Base-by-base conservation (phyloP, 106 monocot species). In the Allium cepa region DNA sequence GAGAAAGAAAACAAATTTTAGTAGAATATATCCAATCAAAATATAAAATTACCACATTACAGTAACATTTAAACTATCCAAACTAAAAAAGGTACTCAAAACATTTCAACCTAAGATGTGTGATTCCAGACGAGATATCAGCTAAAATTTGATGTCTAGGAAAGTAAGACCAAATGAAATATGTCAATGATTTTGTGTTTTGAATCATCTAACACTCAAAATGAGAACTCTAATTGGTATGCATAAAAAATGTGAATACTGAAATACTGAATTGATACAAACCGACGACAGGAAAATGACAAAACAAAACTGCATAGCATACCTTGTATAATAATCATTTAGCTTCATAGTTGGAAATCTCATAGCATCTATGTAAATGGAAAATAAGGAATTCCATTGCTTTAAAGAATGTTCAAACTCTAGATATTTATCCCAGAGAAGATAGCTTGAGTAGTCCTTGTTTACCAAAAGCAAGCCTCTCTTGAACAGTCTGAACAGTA, bases 371-470 rank as follows among this genome's bases (percentile, higher is more conserved):
- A 94, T 74, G 60, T 82, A 90, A 70, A 94, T 69, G 75, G 72
- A 77, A 71, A 80, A 84, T 55, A 94, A 73, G 12, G 36, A 65
- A 72, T 53, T 77, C 87, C 81, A 87, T 49, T 90, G 73, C 60
- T 84, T 87, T 46, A 84, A 78, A 63, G 82, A 87, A 79, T 85
- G 65, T 59, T 97, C 97, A 79, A 92, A 97, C 71, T 84, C 84
- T 61, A 92, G 82, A 72, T 86, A 97, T 61, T 81, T 87, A 77
- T 97, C 89, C 97, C 92, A 97, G 18, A 97, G 72, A 68, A 78
- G 73, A 75, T 82, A 53, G 70, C 91, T 82, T 46, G 67, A 77
- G 50, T 92, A 92, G 72, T 97, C 89, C 71, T 85, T 97, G 56
- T 80, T 79, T 57, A 97, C 81, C 77, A 78, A 89, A 56, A 78